Conservation (phyloP, 768 basidiomycete genomes). For the Lactarius quietus region DNA sequence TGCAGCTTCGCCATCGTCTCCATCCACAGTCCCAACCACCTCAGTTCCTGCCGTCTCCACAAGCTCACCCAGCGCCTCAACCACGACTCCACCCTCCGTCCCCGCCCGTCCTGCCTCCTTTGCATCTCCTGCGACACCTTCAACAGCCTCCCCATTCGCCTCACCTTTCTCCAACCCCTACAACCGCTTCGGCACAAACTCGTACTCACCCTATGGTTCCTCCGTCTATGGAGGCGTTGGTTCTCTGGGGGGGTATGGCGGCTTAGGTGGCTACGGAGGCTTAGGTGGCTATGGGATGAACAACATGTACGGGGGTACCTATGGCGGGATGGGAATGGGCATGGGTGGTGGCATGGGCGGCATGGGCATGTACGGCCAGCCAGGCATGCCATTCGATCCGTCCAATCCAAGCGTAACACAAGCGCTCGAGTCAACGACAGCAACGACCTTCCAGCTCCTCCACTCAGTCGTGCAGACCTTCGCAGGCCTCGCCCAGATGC, state of each 20-base stretch:
- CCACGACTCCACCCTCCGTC: constrained; percentile 37
- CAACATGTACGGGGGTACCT: constrained; percentile 41
- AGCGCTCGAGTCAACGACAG: constrained; percentile 84
- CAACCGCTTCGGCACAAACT: constrained; percentile 39
- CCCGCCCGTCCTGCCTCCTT: constrained; percentile 64
- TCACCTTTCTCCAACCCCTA: constrained; percentile 38
- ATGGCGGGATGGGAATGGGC: constrained; percentile 37
- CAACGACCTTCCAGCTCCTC: constrained; percentile 88
- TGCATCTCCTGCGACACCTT: constrained; percentile 21
- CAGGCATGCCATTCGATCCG: constrained; percentile 43
- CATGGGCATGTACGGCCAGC: constrained; percentile 41
- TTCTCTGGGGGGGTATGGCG: constrained; percentile 40
- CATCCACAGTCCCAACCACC: constrained; percentile 59
- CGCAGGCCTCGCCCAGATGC: constrained; percentile 92
- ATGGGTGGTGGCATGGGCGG: constrained; percentile 38
- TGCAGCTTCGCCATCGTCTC: constrained; percentile 31
- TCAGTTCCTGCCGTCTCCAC: constrained; percentile 26
- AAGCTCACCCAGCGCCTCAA: not conserved
- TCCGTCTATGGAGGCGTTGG: constrained; percentile 44
- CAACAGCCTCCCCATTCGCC: constrained; percentile 36
- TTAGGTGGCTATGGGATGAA: constrained; percentile 33
- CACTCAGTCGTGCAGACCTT: constrained; percentile 97
- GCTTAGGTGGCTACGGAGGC: constrained; percentile 32
- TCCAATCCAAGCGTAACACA: constrained; percentile 71
- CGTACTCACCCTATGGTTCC: constrained; percentile 39